Percentiles rank a stretch among this genome's conserved stretches.
These are phyloP conservation scores for Pseudoperonospora humuli DNA, from an alignment of 352 stramenopile genomes.

Conservation along the genomic window DNA sequence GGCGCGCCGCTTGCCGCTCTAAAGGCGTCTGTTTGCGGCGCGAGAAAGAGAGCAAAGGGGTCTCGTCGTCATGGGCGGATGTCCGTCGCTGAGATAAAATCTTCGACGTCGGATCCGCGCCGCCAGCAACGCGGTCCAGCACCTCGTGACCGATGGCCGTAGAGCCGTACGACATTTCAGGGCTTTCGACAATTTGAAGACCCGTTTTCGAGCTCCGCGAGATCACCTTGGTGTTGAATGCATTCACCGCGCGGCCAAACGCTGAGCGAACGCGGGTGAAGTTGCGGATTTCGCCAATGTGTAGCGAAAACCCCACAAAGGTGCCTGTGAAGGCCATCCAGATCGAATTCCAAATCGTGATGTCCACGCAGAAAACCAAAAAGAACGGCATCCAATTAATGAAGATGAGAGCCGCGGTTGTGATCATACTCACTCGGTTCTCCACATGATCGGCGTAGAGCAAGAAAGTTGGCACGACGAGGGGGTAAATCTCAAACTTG, in stretches of 20 bases:
- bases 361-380: constrained; percentile 97
- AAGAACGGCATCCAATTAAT: constrained; percentile 96
- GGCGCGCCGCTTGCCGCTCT: constrained; percentile 87
- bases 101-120: constrained; percentile 21
- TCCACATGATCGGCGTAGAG: constrained; percentile 94
- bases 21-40: constrained; percentile 71
- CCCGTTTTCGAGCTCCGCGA: constrained; percentile 68
- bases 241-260: constrained; percentile 82
- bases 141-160: constrained; percentile 46
- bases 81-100: constrained; percentile 27
- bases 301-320: constrained; percentile 93
- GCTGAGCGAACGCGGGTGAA: constrained; percentile 78
- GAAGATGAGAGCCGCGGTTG: constrained; percentile 86
- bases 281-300: constrained; percentile 95
- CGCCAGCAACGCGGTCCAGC: constrained; percentile 40
- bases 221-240: constrained; percentile 85
- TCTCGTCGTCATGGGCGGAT: constrained; percentile 53
- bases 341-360: constrained; percentile 97
- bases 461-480: constrained; percentile 93
- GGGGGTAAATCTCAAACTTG: constrained; percentile 95
- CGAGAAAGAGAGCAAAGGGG: constrained; percentile 78
- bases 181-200: constrained; percentile 34
- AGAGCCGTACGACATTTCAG: constrained; percentile 40
- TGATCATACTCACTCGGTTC: constrained; percentile 77
- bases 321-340: constrained; percentile 96